Evolutionary conservation across 257 asterid genomes (phyloP).

Genomic region (Phtheirospermum japonicum): DNA sequence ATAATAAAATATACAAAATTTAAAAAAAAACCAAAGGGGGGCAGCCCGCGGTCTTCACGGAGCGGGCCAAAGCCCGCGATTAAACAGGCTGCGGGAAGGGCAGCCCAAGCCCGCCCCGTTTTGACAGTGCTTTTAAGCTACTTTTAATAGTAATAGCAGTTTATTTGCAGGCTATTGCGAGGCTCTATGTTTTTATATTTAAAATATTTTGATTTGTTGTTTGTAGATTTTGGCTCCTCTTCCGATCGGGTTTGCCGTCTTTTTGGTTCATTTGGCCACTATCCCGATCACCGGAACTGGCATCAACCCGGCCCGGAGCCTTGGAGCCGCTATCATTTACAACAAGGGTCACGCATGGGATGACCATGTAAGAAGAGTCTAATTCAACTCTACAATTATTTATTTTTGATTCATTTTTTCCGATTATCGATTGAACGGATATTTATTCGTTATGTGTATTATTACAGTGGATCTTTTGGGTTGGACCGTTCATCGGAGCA

Average conservation of each 20-base stretch:
- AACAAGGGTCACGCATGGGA: constrained; percentile 54
- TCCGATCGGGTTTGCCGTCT: constrained; percentile 74
- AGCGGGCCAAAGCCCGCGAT: no score
- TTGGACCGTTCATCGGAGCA: constrained; percentile 69
- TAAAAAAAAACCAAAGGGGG: no score
- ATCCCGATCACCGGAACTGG: constrained; percentile 83
- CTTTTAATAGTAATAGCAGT: no score
- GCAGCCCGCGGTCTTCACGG: no score
- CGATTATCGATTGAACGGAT: no score
- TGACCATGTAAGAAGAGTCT: constrained; percentile 50
- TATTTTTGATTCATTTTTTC: neutral
- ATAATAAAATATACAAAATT: no score
- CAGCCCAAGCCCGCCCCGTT: no score
- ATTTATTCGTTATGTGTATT: neutral
- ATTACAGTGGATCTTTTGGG: constrained; percentile 62
- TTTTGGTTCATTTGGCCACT: constrained; percentile 74
- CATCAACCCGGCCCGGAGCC: constrained; percentile 81
- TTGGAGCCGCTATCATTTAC: constrained; percentile 69
- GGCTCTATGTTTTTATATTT: no score
- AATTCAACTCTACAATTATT: neutral
- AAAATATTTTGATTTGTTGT: neutral
- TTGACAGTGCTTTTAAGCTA: no score
- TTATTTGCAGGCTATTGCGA: no score
- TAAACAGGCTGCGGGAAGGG: no score
- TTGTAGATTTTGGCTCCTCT: constrained; percentile 76